These are phyloP conservation scores for Cucurbita maxima DNA, from an alignment of 306 rosid genomes.

Conservation along the genomic window DNA sequence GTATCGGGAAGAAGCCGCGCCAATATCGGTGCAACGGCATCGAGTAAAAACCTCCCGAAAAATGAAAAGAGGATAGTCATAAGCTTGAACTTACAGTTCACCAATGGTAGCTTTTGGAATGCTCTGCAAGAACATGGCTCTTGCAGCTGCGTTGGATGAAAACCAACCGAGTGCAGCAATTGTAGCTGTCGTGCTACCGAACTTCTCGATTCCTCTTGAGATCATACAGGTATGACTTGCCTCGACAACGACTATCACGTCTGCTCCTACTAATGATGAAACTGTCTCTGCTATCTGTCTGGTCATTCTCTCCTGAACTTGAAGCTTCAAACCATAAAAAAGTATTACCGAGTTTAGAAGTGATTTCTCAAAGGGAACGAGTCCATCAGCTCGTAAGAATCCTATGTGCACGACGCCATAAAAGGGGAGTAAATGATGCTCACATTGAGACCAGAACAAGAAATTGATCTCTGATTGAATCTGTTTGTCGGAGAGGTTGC, in stretches of 20 bases:
- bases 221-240: conserved; percentile 96
- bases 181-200: conserved; percentile 84
- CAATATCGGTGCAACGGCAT: not conserved
- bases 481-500: conserved; percentile 18
- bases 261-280: conserved; percentile 56
- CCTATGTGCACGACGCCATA: conserved; percentile 87
- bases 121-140: conserved; percentile 63
- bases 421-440: conserved; percentile 93
- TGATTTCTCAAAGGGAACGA: conserved; percentile 41
- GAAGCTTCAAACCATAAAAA: conserved; percentile 89
- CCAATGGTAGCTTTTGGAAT: conserved; percentile 34
- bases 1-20: not conserved
- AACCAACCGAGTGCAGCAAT: conserved; percentile 65
- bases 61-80: not conserved
- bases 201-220: conserved; percentile 84
- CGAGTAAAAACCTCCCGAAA: not conserved
- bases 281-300: conserved; percentile 87
- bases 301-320: conserved; percentile 94
- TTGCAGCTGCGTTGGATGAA: conserved; percentile 35
- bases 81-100: conserved; percentile 3
- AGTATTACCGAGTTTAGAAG: conserved; percentile 59
- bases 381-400: conserved; percentile 29
- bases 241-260: conserved; percentile 82
- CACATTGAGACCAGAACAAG: conserved; percentile 86
- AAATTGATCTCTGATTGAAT: conserved; percentile 43